Conservation (phyloP, 2,329 filamentous ascomycete genomes). For the Thermothelomyces thermophilus region DNA sequence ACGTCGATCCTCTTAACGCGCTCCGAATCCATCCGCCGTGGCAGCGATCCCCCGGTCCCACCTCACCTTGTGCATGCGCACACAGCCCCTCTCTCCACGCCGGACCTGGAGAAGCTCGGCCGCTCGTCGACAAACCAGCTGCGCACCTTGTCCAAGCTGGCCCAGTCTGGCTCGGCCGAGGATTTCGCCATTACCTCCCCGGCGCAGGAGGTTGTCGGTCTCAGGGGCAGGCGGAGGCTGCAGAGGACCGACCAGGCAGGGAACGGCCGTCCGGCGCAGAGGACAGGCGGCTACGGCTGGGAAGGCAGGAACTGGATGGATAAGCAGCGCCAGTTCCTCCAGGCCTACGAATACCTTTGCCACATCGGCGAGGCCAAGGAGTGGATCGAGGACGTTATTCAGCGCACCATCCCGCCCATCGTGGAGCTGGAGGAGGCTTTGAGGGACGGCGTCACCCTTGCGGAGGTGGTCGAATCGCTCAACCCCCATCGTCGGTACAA, state of each 20-base stretch:
- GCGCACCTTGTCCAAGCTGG: conserved; percentile 76
- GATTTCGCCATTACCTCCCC: conserved; percentile 74
- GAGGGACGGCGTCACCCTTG: conserved; percentile 86
- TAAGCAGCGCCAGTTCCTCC: conserved; percentile 90
- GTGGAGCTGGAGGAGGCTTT: conserved; percentile 90
- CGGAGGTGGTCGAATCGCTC: conserved; percentile 86
- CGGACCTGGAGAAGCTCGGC: conserved; percentile 74
- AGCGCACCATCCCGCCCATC: conserved; percentile 80
- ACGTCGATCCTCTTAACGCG: conserved; percentile 56
- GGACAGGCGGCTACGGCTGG: conserved; percentile 57
- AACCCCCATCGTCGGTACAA: conserved; percentile 68
- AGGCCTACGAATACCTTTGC: conserved; percentile 97
- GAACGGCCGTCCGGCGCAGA: conserved; percentile 40
- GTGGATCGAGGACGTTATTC: conserved; percentile 91
- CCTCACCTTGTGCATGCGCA: conserved; percentile 33
- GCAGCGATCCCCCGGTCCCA: conserved; percentile 30
- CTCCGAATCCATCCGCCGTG: conserved; percentile 45
- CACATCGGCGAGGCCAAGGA: conserved; percentile 98
- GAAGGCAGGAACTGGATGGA: conserved; percentile 96
- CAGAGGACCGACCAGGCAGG: conserved; percentile 60
- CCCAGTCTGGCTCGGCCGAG: conserved; percentile 65
- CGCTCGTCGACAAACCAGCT: conserved; percentile 88
- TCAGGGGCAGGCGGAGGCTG: conserved; percentile 75
- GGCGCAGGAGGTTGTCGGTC: conserved; percentile 78
- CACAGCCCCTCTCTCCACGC: conserved; percentile 47